Evolutionary conservation across 2,329 filamentous ascomycete genomes (phyloP), one percentile per base, ranked within the genome.

Genomic region (Parafenestella ontariensis): DNA sequence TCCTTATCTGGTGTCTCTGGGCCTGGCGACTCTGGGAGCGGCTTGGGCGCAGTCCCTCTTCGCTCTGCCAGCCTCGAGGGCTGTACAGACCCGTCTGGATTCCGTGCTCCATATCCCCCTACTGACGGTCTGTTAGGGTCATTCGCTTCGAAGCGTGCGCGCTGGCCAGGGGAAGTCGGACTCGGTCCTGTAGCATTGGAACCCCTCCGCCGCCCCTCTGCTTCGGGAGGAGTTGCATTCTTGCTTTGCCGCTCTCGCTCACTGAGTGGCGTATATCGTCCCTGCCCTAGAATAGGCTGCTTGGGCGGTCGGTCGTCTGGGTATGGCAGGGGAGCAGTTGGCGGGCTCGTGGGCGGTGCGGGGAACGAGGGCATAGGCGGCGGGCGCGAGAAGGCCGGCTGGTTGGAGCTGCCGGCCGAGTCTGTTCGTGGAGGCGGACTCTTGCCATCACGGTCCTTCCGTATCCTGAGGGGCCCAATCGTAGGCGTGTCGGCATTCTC

Each of bases 381-480:
- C 15, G 74, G 73, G 53, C 72, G 73, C 60, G 71, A 74, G 65
- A 75, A 76, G 39, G 64, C 65, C 10, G 71, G 65, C 58, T 71
- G 68, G 53, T 60, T 72, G 29, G 69, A 89, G 78, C 87, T 90
- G 51, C 87, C 89, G 50, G 89, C 87, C 83, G 72, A 91, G 87
- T 77, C 67, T 70, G 74, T 69, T 68, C 68, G 81, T 45, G 84
- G 85, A 65, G 86, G 85, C 42, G 77, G 78, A 54, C 77, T 74
- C 63, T 69, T 77, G 44, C 82, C 77, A 69, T 87, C 85, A 52
- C 88, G 87, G 0, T 59, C 61, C 76, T 96, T 96, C 79, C 88
- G 89, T 74, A 96, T 96, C 70, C 91, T 87, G 77, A 96, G 78
- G 56, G 92, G 92, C 68, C 90, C 90, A 65, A 96, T 85, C 17